Evolutionary conservation across 2,329 filamentous ascomycete species (phyloP).

Genomic region (Penicillium sp.): DNA sequence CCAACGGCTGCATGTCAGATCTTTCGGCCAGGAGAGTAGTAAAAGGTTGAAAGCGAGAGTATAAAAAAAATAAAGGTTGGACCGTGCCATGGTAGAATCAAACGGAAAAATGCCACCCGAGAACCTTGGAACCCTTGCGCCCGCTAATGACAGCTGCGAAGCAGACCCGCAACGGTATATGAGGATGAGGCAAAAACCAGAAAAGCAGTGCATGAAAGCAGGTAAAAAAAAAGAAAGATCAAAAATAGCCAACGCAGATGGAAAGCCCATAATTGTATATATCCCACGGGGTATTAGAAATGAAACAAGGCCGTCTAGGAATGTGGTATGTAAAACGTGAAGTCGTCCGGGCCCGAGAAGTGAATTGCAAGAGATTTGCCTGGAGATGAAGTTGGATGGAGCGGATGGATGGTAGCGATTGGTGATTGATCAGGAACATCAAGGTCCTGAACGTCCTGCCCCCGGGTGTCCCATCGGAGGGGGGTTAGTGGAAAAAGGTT

Average conservation of each 20-base stretch:
- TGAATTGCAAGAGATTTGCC: neutral
- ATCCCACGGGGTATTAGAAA: slow-evolving; percentile 28
- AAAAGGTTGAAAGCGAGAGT: neutral
- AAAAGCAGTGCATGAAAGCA: slow-evolving; percentile 9
- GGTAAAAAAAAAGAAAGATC: slow-evolving; percentile 4
- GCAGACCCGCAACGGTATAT: slow-evolving; percentile 28
- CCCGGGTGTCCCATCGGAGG: slow-evolving; percentile 35
- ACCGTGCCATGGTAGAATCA: slow-evolving; percentile 17
- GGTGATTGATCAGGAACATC: slow-evolving; percentile 1
- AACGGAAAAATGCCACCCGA: slow-evolving; percentile 32
- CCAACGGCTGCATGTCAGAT: neutral
- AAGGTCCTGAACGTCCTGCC: slow-evolving; percentile 25
- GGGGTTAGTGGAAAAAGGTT: slow-evolving; percentile 24
- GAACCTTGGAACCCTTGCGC: slow-evolving; percentile 37
- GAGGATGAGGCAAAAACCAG: slow-evolving; percentile 23
- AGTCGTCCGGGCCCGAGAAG: slow-evolving; percentile 9
- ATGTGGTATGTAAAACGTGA: slow-evolving; percentile 22
- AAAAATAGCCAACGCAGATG: slow-evolving; percentile 2
- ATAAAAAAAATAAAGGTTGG: slow-evolving; percentile 1
- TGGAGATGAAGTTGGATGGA: neutral
- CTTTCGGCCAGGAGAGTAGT: neutral
- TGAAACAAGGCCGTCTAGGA: slow-evolving; percentile 28
- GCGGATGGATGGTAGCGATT: neutral
- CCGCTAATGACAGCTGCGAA: slow-evolving; percentile 40
- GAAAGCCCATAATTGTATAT: slow-evolving; percentile 10